These are phyloP conservation scores for Penicillium egyptiacum DNA, from an alignment of 495 filamentous ascomycete genomes.

Conservation along the genomic window DNA sequence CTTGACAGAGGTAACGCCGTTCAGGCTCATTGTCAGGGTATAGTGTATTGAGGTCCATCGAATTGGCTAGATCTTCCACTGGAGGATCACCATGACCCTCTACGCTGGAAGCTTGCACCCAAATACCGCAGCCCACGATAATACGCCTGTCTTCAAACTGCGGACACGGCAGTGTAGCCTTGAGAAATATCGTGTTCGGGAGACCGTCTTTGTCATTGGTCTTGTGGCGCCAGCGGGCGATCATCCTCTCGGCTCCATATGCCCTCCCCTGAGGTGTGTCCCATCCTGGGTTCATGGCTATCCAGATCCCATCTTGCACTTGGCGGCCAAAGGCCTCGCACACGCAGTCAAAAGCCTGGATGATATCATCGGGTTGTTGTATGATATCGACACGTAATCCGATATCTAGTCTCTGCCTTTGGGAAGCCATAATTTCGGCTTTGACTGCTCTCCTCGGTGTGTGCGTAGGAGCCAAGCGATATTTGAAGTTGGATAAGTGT, in stretches of 20 bases:
- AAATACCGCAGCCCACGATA: constrained; percentile 44
- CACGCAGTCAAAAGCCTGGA: constrained; percentile 12
- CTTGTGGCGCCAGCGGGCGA: constrained; percentile 31
- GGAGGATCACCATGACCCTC: constrained; percentile 39
- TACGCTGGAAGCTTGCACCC: constrained; percentile 34
- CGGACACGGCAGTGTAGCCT: constrained; percentile 36
- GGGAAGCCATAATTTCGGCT: background rate
- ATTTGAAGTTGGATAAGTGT: background rate
- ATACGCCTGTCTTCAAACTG: constrained; percentile 14
- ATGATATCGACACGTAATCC: constrained; percentile 2
- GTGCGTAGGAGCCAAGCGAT: background rate
- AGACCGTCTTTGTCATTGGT: constrained; percentile 33
- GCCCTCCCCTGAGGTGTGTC: constrained; percentile 35
- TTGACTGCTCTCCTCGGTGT: background rate
- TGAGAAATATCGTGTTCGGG: constrained; percentile 45
- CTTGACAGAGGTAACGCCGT: constrained; percentile 37
- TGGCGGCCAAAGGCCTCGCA: constrained; percentile 42
- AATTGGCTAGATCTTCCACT: constrained; percentile 19
- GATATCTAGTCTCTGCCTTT: background rate
- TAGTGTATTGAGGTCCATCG: constrained; percentile 29
- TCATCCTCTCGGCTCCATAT: constrained; percentile 27
- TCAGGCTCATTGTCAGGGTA: constrained; percentile 39
- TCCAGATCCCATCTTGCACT: constrained; percentile 42
- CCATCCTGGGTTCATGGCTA: constrained; percentile 44
- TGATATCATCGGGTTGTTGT: constrained; percentile 2